Evolutionary conservation across 2,329 filamentous ascomycete genomes (phyloP).

Genomic region (Colletotrichum cereale): DNA sequence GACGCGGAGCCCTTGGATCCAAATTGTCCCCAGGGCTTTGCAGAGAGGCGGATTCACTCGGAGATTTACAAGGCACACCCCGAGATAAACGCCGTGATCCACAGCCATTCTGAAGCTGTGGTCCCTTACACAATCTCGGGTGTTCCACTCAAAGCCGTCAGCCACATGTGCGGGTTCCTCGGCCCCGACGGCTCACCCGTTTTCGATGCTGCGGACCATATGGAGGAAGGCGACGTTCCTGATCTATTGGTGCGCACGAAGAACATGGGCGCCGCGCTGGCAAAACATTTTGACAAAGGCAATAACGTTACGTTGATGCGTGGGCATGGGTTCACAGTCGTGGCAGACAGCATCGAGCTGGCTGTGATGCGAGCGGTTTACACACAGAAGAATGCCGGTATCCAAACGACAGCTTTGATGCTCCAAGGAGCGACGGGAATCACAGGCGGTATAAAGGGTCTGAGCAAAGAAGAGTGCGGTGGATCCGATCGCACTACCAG

Average conservation of each 20-base stretch:
- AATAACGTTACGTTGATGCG: conserved; percentile 58
- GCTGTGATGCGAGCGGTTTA: conserved; percentile 58
- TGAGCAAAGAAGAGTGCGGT: conserved; percentile 1
- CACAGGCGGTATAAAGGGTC: background rate
- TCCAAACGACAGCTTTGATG: conserved; percentile 55
- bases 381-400: conserved; percentile 56
- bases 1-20: conserved; percentile 57
- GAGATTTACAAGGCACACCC: conserved; percentile 59
- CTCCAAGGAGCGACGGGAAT: conserved; percentile 14
- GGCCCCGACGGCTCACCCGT: conserved; percentile 48
- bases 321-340: conserved; percentile 58
- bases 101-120: conserved; percentile 58
- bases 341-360: conserved; percentile 52
- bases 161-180: conserved; percentile 59
- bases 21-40: conserved; percentile 53
- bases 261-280: conserved; percentile 51
- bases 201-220: conserved; percentile 49
- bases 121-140: conserved; percentile 56
- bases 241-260: conserved; percentile 54
- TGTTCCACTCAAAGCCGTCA: conserved; percentile 54
- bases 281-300: conserved; percentile 47
- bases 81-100: conserved; percentile 55
- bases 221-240: conserved; percentile 45
- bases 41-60: conserved; percentile 61
- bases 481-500: conserved; percentile 4